Percentiles rank a stretch among this genome's conserved stretches.
Conservation (phyloP, 73 alveolate genomes). For the Paraurostyla sp. region DNA sequence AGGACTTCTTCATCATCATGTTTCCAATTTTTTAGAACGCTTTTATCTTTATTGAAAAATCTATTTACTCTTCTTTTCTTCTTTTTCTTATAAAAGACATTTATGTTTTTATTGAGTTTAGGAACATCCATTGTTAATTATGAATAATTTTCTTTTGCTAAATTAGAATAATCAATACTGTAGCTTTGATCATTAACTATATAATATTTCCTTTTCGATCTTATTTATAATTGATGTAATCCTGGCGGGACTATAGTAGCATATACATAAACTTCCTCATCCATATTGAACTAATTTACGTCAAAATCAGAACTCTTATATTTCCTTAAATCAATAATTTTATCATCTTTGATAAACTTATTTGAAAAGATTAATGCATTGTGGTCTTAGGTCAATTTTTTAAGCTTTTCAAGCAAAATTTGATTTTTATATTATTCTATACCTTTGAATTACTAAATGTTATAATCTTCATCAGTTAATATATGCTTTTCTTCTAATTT, state of each 20-base stretch:
- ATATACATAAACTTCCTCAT: slow-evolving; percentile 25
- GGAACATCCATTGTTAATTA: slow-evolving; percentile 1
- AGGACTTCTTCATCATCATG: neutral
- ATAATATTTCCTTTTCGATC: neutral
- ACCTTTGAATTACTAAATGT: neutral
- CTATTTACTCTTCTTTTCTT: slow-evolving; percentile 19
- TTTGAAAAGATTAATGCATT: slow-evolving; percentile 21
- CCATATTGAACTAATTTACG: neutral
- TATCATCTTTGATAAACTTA: neutral
- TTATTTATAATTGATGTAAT: neutral
- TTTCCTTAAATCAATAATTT: neutral
- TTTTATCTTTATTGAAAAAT: neutral
- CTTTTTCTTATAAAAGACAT: slow-evolving; percentile 39
- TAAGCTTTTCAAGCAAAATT: neutral
- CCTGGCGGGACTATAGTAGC: slow-evolving; percentile 34
- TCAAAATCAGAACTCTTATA: neutral
- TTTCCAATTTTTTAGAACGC: slow-evolving; percentile 11
- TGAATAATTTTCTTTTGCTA: neutral
- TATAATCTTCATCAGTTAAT: neutral
- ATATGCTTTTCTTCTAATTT: neutral
- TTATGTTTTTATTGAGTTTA: neutral
- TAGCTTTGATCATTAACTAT: neutral
- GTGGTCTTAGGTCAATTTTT: neutral
- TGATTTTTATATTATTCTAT: neutral
- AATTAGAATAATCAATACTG: neutral